Evolutionary conservation across 2,329 filamentous ascomycete species (phyloP).

Genomic region (Alternaria sp.): DNA sequence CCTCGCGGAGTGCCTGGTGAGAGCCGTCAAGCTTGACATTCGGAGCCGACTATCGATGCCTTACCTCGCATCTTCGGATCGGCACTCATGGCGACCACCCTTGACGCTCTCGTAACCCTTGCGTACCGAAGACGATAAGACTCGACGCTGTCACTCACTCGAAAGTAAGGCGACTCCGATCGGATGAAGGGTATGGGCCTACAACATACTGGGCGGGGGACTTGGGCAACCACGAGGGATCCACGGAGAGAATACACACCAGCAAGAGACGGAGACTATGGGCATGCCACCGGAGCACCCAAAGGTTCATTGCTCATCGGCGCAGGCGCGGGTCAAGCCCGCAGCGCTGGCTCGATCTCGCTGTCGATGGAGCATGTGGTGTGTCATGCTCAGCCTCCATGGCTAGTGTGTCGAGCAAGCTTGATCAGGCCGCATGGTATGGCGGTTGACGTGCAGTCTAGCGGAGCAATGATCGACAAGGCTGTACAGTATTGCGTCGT

Average conservation of each 20-base stretch:
- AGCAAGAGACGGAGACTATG: background rate
- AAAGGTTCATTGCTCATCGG: background rate
- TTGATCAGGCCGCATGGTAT: background rate
- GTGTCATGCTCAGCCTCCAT: background rate
- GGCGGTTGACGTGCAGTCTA: background rate
- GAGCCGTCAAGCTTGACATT: background rate
- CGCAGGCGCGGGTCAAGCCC: background rate
- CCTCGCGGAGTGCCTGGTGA: background rate
- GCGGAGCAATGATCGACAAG: background rate
- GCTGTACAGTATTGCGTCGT: background rate
- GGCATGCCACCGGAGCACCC: background rate
- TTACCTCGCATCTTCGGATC: background rate
- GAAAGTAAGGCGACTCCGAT: background rate
- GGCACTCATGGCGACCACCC: background rate
- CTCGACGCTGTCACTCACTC: background rate
- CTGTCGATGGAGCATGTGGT: background rate
- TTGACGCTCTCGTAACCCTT: background rate
- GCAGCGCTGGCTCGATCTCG: background rate
- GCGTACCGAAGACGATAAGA: background rate
- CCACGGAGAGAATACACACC: background rate
- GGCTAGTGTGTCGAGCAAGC: background rate
- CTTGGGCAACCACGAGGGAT: background rate
- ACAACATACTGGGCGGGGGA: background rate
- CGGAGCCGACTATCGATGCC: background rate
- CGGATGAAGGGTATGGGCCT: background rate